phyloP scores from a whole-genome alignment of 139 green algal genomes.

The Zygnema cylindricum region DNA sequence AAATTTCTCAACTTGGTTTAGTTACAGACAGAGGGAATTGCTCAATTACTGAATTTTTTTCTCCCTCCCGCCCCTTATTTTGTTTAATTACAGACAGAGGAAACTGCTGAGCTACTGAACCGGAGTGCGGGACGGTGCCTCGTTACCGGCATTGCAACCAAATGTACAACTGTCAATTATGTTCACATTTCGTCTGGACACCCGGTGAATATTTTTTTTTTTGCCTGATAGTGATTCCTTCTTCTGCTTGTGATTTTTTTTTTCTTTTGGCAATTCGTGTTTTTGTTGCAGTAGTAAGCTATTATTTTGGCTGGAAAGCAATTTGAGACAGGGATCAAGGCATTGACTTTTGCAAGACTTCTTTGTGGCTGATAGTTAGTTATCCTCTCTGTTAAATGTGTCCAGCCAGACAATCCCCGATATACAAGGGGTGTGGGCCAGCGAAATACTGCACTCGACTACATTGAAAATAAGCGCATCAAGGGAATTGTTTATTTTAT shows the following conservation, averaged over 20 bases:
- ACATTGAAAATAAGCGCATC: conserved; percentile 11
- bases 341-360: too few relatives aligned
- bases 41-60: too few relatives aligned
- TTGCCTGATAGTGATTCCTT: too few relatives aligned
- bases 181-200: conserved; percentile 14
- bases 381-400: too few relatives aligned
- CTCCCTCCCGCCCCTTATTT: too few relatives aligned
- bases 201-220: not conserved
- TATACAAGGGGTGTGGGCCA: conserved; percentile 20
- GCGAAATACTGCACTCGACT: conserved; percentile 20
- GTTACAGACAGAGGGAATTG: conserved; percentile 36
- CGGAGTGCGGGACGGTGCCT: not conserved
- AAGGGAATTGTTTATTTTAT: conserved; percentile 29
- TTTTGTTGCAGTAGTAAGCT: too few relatives aligned
- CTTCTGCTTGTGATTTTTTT: too few relatives aligned
- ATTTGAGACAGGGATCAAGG: too few relatives aligned
- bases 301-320: too few relatives aligned
- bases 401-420: not conserved
- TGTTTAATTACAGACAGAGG: conserved; percentile 34
- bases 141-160: not conserved
- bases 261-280: too few relatives aligned
- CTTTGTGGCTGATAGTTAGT: too few relatives aligned
- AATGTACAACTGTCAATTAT: conserved; percentile 10
- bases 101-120: conserved; percentile 15
- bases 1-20: too few relatives aligned